phyloP scores from a whole-genome alignment of 345 rosid species.

The Microthlaspi erraticum region DNA sequence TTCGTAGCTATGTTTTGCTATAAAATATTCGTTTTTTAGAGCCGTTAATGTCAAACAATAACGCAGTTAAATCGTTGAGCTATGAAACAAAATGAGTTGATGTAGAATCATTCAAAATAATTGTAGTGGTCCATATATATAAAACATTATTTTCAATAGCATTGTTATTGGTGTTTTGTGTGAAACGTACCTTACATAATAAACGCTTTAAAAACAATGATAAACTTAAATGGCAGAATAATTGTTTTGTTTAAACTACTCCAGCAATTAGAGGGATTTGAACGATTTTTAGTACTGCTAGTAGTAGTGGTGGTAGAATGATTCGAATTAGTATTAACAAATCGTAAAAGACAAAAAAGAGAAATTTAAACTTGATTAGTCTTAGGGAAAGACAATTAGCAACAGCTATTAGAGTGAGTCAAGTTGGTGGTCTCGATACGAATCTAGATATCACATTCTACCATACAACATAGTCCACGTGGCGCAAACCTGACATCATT shows the following conservation, averaged over 20 bases:
- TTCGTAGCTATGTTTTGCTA: slow-evolving; percentile 3
- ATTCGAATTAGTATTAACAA: neutral
- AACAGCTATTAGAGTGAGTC: slow-evolving; percentile 22
- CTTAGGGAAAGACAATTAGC: slow-evolving; percentile 23
- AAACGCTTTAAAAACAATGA: neutral
- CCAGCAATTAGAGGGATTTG: neutral
- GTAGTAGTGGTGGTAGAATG: neutral
- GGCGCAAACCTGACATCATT: neutral
- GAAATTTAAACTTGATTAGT: slow-evolving; percentile 1
- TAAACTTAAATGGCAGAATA: neutral
- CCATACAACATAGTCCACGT: slow-evolving; percentile 22
- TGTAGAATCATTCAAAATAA: neutral
- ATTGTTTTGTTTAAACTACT: neutral
- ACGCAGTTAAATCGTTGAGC: neutral
- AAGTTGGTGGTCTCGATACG: slow-evolving; percentile 41
- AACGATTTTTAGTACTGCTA: neutral
- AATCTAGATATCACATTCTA: slow-evolving; percentile 28
- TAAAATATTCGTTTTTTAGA: neutral
- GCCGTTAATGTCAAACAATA: slow-evolving; percentile 15
- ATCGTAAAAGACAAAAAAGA: neutral
- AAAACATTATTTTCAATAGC: neutral
- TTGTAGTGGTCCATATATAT: slow-evolving; percentile 17
- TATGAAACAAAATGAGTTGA: neutral
- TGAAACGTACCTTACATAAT: neutral
- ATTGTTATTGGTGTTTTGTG: neutral